Percentiles rank a stretch among this genome's conserved stretches.
These are phyloP conservation scores for Uncinocarpus reesii DNA, from an alignment of 2,329 filamentous ascomycete species.

Conservation along the genomic window DNA sequence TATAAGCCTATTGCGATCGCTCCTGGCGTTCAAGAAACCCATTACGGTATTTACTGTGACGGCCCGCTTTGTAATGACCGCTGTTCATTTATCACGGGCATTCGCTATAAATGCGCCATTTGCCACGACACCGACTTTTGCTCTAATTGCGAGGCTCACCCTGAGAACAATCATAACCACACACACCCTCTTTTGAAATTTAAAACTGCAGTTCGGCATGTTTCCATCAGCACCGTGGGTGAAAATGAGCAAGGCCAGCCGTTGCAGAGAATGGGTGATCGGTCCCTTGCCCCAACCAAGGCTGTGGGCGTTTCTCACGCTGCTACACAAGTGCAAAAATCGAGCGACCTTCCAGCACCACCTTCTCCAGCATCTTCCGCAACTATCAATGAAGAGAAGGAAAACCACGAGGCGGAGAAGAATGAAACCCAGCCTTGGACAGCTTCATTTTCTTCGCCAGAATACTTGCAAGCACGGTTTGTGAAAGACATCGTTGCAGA, in stretches of 20 bases:
- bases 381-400: slow-evolving; percentile 17
- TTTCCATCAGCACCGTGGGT: slow-evolving; percentile 73
- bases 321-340: slow-evolving; percentile 56
- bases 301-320: slow-evolving; percentile 42
- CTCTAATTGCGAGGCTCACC: slow-evolving; percentile 81
- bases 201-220: slow-evolving; percentile 80
- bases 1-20: slow-evolving; percentile 58
- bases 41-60: slow-evolving; percentile 87
- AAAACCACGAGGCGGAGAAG: no score
- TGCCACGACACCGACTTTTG: slow-evolving; percentile 95
- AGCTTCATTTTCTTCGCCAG: no score
- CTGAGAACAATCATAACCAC: slow-evolving; percentile 74
- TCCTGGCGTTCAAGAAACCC: slow-evolving; percentile 41
- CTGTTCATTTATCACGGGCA: slow-evolving; percentile 58
- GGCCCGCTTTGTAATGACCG: slow-evolving; percentile 63
- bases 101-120: slow-evolving; percentile 93
- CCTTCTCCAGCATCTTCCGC: neutral
- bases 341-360: neutral
- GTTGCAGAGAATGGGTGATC: slow-evolving; percentile 65
- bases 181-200: slow-evolving; percentile 98
- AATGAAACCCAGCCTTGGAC: no score
- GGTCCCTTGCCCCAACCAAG: slow-evolving; percentile 33
- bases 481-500: slow-evolving; percentile 69
- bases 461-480: slow-evolving; percentile 52
- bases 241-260: slow-evolving; percentile 59